Percentiles rank a stretch among this genome's conserved stretches.
Conservation (phyloP, 2,329 filamentous ascomycete species). For the Aureobasidium sp. region DNA sequence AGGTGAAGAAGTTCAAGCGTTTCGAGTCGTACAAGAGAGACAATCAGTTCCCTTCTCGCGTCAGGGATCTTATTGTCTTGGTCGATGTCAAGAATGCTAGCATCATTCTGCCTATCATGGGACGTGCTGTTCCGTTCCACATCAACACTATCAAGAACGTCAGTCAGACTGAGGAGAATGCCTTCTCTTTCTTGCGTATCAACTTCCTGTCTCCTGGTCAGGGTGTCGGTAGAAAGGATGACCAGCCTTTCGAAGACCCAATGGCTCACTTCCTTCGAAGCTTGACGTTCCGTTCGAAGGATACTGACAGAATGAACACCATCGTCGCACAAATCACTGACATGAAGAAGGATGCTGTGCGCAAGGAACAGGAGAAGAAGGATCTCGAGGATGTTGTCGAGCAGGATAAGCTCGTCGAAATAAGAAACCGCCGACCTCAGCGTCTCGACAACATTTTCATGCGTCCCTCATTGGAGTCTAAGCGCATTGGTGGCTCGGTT, state of each 20-base stretch:
- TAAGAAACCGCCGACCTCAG: slow-evolving; percentile 82
- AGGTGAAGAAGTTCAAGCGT: slow-evolving; percentile 96
- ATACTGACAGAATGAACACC: slow-evolving; percentile 79
- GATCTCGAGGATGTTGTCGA: slow-evolving; percentile 99
- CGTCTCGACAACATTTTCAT: slow-evolving; percentile 93
- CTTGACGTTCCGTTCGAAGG: slow-evolving; percentile 85
- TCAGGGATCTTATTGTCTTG: slow-evolving; percentile 79
- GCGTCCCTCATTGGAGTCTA: slow-evolving; percentile 89
- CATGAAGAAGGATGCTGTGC: slow-evolving; percentile 84
- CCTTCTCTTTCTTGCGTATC: slow-evolving; percentile 88
- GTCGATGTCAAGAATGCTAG: slow-evolving; percentile 87
- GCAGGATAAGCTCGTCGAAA: slow-evolving; percentile 93
- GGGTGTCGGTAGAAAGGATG: slow-evolving; percentile 92
- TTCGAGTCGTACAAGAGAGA: slow-evolving; percentile 99
- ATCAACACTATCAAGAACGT: slow-evolving; percentile 99
- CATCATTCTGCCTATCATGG: slow-evolving; percentile 92
- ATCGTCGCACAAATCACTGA: slow-evolving; percentile 91
- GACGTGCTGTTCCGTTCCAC: slow-evolving; percentile 92
- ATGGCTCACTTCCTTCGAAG: slow-evolving; percentile 93
- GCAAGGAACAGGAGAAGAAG: slow-evolving; percentile 97
- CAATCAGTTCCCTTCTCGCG: slow-evolving; percentile 76
- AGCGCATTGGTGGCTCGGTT: slow-evolving; percentile 89
- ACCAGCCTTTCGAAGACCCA: slow-evolving; percentile 90
- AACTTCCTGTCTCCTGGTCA: slow-evolving; percentile 97
- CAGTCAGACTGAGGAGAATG: slow-evolving; percentile 92